These are phyloP conservation scores for Syzygium oleosum DNA, from an alignment of 345 rosid species.

Conservation along the genomic window DNA sequence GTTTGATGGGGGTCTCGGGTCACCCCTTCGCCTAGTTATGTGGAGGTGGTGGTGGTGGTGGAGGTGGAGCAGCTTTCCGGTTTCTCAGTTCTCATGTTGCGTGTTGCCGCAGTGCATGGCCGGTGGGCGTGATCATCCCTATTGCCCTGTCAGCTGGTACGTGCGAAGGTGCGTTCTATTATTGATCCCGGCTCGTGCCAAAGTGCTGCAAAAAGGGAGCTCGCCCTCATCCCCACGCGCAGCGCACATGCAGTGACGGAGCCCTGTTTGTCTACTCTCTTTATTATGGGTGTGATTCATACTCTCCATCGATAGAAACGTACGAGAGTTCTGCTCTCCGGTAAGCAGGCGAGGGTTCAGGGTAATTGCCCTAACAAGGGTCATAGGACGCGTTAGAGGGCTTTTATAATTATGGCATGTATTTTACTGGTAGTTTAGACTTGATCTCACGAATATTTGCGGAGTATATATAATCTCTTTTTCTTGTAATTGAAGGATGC, in stretches of 20 bases:
- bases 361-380: rapidly evolving
- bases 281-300: no score
- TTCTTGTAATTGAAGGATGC: no score
- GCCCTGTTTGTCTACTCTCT: neutral
- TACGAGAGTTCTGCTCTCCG: no score
- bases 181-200: slow-evolving; percentile 1
- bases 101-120: slow-evolving; percentile 8
- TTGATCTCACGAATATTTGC: no score
- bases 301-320: no score
- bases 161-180: neutral
- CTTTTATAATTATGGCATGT: no score
- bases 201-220: neutral
- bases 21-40: neutral
- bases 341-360: rapidly evolving
- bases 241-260: neutral
- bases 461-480: no score
- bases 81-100: slow-evolving; percentile 10
- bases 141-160: slow-evolving; percentile 8
- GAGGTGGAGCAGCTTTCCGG: neutral
- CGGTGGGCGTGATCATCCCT: neutral
- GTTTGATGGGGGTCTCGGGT: neutral
- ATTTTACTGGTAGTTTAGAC: no score
- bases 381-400: no score
- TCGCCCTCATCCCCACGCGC: neutral
- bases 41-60: neutral